phyloP scores from a whole-genome alignment of 2,329 filamentous ascomycete genomes.

The Lachnellula cervina region DNA sequence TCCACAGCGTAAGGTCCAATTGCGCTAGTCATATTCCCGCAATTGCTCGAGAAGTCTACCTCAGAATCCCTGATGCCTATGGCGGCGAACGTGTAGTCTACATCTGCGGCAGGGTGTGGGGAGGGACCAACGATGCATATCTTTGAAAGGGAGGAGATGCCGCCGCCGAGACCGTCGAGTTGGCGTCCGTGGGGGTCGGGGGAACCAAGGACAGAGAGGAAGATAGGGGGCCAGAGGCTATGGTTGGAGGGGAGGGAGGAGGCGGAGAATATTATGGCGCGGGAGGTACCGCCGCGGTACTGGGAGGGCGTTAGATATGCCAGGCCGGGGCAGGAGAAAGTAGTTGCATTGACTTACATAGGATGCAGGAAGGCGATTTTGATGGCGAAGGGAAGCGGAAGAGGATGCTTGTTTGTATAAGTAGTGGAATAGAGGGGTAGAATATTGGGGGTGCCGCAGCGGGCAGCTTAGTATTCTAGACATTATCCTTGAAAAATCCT shows the following conservation, averaged over 20 bases:
- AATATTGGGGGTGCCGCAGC: neutral
- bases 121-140: slow-evolving; percentile 60
- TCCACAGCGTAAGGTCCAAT: slow-evolving; percentile 64
- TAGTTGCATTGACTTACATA: neutral
- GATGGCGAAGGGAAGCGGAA: neutral
- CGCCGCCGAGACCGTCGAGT: slow-evolving; percentile 67
- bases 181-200: slow-evolving; percentile 65
- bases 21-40: slow-evolving; percentile 67
- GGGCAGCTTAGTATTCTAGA: neutral
- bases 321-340: neutral
- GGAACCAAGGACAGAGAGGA: slow-evolving; percentile 56
- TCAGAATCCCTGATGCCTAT: slow-evolving; percentile 57
- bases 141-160: slow-evolving; percentile 65
- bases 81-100: slow-evolving; percentile 69
- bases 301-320: slow-evolving; percentile 44
- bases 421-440: neutral
- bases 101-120: slow-evolving; percentile 44
- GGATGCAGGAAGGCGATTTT: neutral
- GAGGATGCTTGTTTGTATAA: neutral
- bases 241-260: slow-evolving; percentile 46
- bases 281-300: slow-evolving; percentile 66
- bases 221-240: slow-evolving; percentile 47
- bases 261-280: slow-evolving; percentile 55
- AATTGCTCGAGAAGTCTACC: slow-evolving; percentile 66
- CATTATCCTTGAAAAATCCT: neutral